Base-by-base conservation (phyloP, 176 grass and related monocot genomes). In the Hyparrhenia diplandra region DNA sequence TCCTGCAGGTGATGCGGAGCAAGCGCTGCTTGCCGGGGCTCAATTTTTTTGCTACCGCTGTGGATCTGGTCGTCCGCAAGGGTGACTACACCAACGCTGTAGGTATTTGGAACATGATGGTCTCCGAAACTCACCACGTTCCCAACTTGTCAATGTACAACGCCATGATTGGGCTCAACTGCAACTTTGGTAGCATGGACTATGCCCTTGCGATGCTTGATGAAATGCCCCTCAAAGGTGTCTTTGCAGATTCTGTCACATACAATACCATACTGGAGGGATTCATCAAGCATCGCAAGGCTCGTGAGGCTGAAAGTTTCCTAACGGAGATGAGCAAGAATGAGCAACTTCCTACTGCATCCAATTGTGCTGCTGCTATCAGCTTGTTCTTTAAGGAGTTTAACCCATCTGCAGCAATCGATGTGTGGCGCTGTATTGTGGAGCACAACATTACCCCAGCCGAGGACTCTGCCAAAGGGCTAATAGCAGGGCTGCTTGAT, bases 321-420 rank as follows among this genome's bases (percentile, higher is more conserved):
- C 82, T 97, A 13, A 21, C 2, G 3, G 94, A 97, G 83, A 97
- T 97, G 94, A 83, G 76, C 82, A 94, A 97, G 85, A 97, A 94
- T 17, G 94, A 97, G 85, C 84, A 94, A 59, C 67, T 87, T 30
- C 94, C 91, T 67, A 92, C 91, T 1, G 35, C 89, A 0, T 64
- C 83, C 39, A 97, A 87, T 78, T 94, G 94, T 16, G 27, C 76
- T 0, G 58, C 87, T 55, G 87, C 91, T 62, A 90, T 94, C 64
- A 76, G 40, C 37, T 83, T 94, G 83, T 97, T 94, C 72, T 97
- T 75, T 23, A 71, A 88, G 74, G 82, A 94, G 80, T 97, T 86
- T 45, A 82, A 94, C 40, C 91, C 94, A 24, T 79, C 83, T 10
- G 87, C 89, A 28, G 94, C 94, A 16, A 52, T 86, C 27, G 78